These are phyloP conservation scores for Colletotrichum plurivorum DNA, from an alignment of 2,329 filamentous ascomycete genomes.

Conservation along the genomic window DNA sequence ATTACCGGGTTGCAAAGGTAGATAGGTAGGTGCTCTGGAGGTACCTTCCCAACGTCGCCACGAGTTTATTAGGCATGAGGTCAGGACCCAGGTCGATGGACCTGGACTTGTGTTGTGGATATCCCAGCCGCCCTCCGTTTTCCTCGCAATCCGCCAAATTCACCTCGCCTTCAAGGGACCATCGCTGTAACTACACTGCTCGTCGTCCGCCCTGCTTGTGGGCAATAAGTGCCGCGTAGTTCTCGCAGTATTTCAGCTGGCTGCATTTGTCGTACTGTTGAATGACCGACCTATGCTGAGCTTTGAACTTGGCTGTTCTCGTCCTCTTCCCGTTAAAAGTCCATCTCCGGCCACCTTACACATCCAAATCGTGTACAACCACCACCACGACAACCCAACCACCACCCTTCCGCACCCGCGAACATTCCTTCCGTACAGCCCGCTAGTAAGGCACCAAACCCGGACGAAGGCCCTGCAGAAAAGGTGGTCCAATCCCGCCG, in stretches of 20 bases:
- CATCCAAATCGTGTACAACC: conserved; percentile 11
- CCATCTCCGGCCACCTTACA: conserved; percentile 12
- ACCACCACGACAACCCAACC: not conserved
- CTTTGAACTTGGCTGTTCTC: not conserved
- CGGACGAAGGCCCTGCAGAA: conserved; percentile 34
- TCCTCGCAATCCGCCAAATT: conserved; percentile 10
- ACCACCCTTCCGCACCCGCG: not conserved
- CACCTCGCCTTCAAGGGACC: conserved; percentile 6
- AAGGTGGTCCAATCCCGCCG: conserved; percentile 29
- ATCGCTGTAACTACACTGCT: conserved; percentile 17
- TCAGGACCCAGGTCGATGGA: conserved; percentile 29
- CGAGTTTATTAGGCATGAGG: conserved; percentile 27
- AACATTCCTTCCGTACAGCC: conserved; percentile 1
- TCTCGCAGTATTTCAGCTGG: conserved; percentile 7
- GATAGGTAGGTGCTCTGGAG: too few relatives aligned
- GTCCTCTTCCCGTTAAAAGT: not conserved
- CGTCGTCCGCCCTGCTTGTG: conserved; percentile 17
- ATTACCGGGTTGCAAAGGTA: too few relatives aligned
- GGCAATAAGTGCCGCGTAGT: conserved; percentile 8
- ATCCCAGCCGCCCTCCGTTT: not conserved
- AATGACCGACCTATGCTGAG: not conserved
- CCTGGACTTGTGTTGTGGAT: conserved; percentile 20
- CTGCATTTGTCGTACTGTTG: not conserved
- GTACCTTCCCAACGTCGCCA: not conserved
- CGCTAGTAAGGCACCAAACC: conserved; percentile 4